These are phyloP conservation scores for Neurospora tetraspora DNA, from an alignment of 495 filamentous ascomycete species.

Conservation along the genomic window DNA sequence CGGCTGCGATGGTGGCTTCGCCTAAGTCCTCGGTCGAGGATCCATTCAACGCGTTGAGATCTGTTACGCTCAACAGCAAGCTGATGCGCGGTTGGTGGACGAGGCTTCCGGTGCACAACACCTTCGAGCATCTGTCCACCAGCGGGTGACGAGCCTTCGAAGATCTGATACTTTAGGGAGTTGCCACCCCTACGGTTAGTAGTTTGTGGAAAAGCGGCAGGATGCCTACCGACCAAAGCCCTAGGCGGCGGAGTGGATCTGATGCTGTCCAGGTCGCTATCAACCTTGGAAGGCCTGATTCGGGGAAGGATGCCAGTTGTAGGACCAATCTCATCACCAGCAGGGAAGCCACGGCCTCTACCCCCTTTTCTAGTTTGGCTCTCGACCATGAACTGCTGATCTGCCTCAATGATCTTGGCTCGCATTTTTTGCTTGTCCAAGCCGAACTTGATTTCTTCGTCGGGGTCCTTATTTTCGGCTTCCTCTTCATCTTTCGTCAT, in stretches of 20 bases:
- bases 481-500: slow-evolving; percentile 44
- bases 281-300: slow-evolving; percentile 45
- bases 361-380: slow-evolving; percentile 36
- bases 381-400: slow-evolving; percentile 40
- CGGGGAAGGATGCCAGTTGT: slow-evolving; percentile 41
- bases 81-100: slow-evolving; percentile 87
- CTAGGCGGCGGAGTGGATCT: slow-evolving; percentile 48
- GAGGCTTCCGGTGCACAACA: slow-evolving; percentile 41
- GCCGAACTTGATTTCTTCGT: slow-evolving; percentile 78
- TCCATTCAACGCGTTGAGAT: slow-evolving; percentile 76
- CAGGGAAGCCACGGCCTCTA: slow-evolving; percentile 17
- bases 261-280: slow-evolving; percentile 49
- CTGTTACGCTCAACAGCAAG: slow-evolving; percentile 85
- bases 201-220: slow-evolving; percentile 18
- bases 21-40: slow-evolving; percentile 65
- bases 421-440: slow-evolving; percentile 74
- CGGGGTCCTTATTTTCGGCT: slow-evolving; percentile 82
- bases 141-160: slow-evolving; percentile 43
- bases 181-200: slow-evolving; percentile 37
- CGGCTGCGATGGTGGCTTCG: slow-evolving; percentile 52
- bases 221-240: slow-evolving; percentile 30
- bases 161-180: slow-evolving; percentile 38
- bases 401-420: slow-evolving; percentile 55
- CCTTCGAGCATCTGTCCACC: slow-evolving; percentile 29
- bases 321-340: slow-evolving; percentile 52